These are phyloP conservation scores for Ophiostoma australiae DNA, from an alignment of 2,329 filamentous ascomycete species.

Conservation along the genomic window DNA sequence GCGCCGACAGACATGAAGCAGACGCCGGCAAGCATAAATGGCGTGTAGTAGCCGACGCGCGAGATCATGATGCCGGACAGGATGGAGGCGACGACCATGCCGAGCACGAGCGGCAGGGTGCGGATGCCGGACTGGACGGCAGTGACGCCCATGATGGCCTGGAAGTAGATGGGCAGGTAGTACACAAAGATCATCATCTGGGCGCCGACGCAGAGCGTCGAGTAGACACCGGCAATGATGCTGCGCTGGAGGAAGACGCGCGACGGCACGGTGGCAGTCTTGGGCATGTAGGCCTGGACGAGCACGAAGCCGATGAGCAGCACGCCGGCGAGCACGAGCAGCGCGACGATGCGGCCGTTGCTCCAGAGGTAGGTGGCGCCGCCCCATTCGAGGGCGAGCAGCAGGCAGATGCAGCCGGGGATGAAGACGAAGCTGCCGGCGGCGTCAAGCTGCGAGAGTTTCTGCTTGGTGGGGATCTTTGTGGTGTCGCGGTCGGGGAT, in stretches of 20 bases:
- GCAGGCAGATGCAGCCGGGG: constrained; percentile 38
- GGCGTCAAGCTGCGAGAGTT: constrained; percentile 35
- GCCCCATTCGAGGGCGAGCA: constrained; percentile 45
- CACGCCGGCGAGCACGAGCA: constrained; percentile 32
- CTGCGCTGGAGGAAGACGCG: constrained; percentile 36
- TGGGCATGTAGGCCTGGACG: constrained; percentile 35
- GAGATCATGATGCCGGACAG: constrained; percentile 36
- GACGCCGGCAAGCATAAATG: constrained; percentile 24
- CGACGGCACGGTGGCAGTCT: constrained; percentile 38
- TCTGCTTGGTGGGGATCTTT: constrained; percentile 29
- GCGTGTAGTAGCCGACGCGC: constrained; percentile 36
- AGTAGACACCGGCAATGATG: constrained; percentile 12
- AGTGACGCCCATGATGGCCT: constrained; percentile 39
- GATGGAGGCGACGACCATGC: constrained; percentile 38
- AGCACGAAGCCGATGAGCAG: constrained; percentile 32
- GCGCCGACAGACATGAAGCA: constrained; percentile 25
- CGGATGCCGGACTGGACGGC: constrained; percentile 40
- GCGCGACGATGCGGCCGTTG: constrained; percentile 33
- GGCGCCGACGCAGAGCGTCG: constrained; percentile 16
- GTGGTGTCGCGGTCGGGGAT: constrained; percentile 21
- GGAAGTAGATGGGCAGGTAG: constrained; percentile 40
- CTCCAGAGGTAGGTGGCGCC: constrained; percentile 36
- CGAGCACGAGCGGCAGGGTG: constrained; percentile 39
- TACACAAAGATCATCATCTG: constrained; percentile 18
- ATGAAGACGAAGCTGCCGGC: constrained; percentile 28